These are phyloP conservation scores for Colletotrichum agaves DNA, from an alignment of 2,329 filamentous ascomycete species.

Conservation along the genomic window DNA sequence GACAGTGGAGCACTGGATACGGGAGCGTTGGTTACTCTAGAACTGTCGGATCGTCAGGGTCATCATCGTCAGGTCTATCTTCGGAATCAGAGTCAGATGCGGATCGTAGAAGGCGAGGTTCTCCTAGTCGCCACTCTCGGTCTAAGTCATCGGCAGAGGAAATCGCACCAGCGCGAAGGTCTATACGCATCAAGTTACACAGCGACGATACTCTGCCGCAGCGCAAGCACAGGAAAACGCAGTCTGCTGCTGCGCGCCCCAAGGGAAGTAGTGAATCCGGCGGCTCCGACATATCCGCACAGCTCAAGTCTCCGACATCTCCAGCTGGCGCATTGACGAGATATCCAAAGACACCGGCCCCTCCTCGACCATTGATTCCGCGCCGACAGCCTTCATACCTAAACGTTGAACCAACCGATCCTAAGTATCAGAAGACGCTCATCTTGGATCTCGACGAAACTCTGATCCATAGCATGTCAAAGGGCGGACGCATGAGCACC, in stretches of 20 bases:
- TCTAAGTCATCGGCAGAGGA: slow-evolving; percentile 76
- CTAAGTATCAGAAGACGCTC: slow-evolving; percentile 85
- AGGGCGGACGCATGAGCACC: slow-evolving; percentile 93
- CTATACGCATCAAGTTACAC: slow-evolving; percentile 90
- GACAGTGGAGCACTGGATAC: slow-evolving; percentile 34
- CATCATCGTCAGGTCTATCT: slow-evolving; percentile 72
- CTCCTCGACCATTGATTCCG: slow-evolving; percentile 90
- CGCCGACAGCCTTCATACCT: slow-evolving; percentile 90
- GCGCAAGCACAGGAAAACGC: slow-evolving; percentile 75
- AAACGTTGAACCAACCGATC: slow-evolving; percentile 62
- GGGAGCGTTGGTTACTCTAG: slow-evolving; percentile 36
- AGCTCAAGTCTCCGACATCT: slow-evolving; percentile 93
- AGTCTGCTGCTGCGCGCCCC: slow-evolving; percentile 58
- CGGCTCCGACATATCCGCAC: slow-evolving; percentile 73
- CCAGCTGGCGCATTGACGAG: slow-evolving; percentile 81
- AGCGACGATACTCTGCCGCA: slow-evolving; percentile 80
- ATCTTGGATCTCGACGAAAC: slow-evolving; percentile 98
- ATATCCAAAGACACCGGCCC: slow-evolving; percentile 90
- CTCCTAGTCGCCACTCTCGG: slow-evolving; percentile 63
- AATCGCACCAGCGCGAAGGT: slow-evolving; percentile 75
- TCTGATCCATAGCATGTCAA: slow-evolving; percentile 96
- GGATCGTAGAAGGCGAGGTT: slow-evolving; percentile 47
- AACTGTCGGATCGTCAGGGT: slow-evolving; percentile 53
- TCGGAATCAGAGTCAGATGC: slow-evolving; percentile 78
- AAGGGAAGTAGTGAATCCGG: slow-evolving; percentile 49